Base-by-base conservation (phyloP, 2,329 filamentous ascomycete genomes). In the Calonectria pteridis region DNA sequence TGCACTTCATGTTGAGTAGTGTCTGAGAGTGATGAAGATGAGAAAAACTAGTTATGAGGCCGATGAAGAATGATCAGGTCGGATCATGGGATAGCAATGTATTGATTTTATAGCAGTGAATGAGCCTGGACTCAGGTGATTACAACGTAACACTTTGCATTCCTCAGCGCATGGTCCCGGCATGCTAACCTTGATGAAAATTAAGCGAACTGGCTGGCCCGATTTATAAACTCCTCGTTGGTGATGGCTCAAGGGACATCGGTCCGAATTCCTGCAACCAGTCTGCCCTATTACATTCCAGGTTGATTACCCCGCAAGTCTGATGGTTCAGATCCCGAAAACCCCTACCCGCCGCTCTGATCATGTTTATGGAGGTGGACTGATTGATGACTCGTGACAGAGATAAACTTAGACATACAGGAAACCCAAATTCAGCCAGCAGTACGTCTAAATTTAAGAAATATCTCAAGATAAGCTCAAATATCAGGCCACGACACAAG, bases 151-250 rank as follows among this genome's bases (percentile, higher is more conserved):
- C 7, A 40, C 7, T 23, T 59, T 62, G 23, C 33, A 62, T 62
- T 62, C 55, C 55, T 62, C 33, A 40, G 3, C n/a, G 9, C 14
- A 28, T 18, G 37, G 2, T 40, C n/a, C 7, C 29, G 23, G 18
- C n/a, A 59, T 28, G 16, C 55, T 62, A 62, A 16, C 35, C 55
- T 20, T 62, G 31, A 62, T 62, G 33, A 62, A 16, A 35, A 62
- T 40, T 62, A 62, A 62, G 55, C 18, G 40, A 62, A 10, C 33
- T 28, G 33, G 7, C 4, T 62, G 55, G 55, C 55, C 55, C 55
- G 35, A 29, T 62, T 62, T 40, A 62, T 62, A 62, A 62, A 62
- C 55, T 62, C 55, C 26, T 26, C 23, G 55, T 40, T 37, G 33
- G 7, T 6, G 35, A 40, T 62, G 33, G 16, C 9, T 28, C n/a